Conservation (phyloP, 495 filamentous ascomycete genomes). For the Penicillium roqueforti region DNA sequence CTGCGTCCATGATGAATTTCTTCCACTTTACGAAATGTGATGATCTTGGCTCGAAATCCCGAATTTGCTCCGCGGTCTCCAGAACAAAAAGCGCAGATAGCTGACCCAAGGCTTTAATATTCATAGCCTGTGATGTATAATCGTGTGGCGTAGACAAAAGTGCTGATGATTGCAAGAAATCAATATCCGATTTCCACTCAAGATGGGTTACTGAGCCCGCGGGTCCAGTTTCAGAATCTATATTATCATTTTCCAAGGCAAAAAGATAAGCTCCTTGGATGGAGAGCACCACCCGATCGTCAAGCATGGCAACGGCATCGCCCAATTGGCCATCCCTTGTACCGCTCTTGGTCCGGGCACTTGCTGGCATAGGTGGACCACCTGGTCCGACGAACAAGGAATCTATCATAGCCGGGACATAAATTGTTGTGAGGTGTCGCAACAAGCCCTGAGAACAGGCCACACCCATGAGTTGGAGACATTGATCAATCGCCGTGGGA, state of each 20-base stretch:
- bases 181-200: slow-evolving; percentile 3
- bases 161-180: not conserved
- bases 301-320: not conserved
- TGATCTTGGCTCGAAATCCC: not conserved
- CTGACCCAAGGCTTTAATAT: slow-evolving; percentile 3
- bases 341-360: not conserved
- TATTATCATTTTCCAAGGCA: not conserved
- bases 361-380: not conserved
- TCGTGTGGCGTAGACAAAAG: not conserved
- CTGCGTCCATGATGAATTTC: not conserved
- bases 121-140: not conserved
- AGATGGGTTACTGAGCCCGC: not conserved
- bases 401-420: slow-evolving; percentile 1
- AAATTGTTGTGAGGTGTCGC: slow-evolving; percentile 23
- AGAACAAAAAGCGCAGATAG: slow-evolving; percentile 1
- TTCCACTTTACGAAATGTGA: not conserved
- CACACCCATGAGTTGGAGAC: slow-evolving; percentile 35
- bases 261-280: not conserved
- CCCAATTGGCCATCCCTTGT: not conserved
- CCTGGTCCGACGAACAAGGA: not conserved
- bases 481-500: slow-evolving; percentile 39
- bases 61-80: slow-evolving; percentile 1
- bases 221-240: not conserved
- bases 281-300: not conserved
- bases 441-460: slow-evolving; percentile 17